Evolutionary conservation across 2,329 filamentous ascomycete species (phyloP), one percentile per base, ranked within the genome.

Genomic region (Botrytis sinoallii): DNA sequence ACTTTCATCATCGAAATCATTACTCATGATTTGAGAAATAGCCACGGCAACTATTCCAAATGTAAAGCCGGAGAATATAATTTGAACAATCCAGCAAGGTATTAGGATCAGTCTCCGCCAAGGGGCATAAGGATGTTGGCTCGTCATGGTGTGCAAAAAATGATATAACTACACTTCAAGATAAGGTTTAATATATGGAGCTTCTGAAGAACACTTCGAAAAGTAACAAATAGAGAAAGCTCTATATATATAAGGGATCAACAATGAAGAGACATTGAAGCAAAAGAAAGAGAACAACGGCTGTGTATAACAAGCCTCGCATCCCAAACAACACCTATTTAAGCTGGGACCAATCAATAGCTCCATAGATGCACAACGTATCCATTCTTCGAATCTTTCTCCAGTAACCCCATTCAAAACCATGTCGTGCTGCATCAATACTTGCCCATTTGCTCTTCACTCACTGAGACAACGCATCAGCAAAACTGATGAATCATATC

Each of bases 21-120:
- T 16, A 18, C 52, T 32, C 14, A 69, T 32, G 1, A 73, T 32
- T 16, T 18, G 18, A 46, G 64, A 18, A 42, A 73, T 42, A 10
- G 6, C 55, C 18, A 69, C 42, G 1, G 64, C 55, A 9, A 52
- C 32, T 9, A 69, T 8, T 3, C 10, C 71, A 32, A 69, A 35
- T 2, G 35, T 63, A 35, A 73, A 73, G 20, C 40, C 22, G 2
- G 64, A n/a, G 16, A 73, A 61, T 4, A 69, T 10, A 42, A 73
- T n/a, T 60, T 73, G 64, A 32, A 73, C 40, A 12, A 61, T 52
- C 71, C 71, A 73, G 32, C 71, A 73, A 57, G 71, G 71, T 52
- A 73, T 32, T 14, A 73, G 44, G 38, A 73, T 40, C 32, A 52
- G 9, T 61, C 71, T 60, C 32, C 71, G 44, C 71, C 71, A 73